Conservation (phyloP, 164 flowering plant species). For the Vitis labrusca region DNA sequence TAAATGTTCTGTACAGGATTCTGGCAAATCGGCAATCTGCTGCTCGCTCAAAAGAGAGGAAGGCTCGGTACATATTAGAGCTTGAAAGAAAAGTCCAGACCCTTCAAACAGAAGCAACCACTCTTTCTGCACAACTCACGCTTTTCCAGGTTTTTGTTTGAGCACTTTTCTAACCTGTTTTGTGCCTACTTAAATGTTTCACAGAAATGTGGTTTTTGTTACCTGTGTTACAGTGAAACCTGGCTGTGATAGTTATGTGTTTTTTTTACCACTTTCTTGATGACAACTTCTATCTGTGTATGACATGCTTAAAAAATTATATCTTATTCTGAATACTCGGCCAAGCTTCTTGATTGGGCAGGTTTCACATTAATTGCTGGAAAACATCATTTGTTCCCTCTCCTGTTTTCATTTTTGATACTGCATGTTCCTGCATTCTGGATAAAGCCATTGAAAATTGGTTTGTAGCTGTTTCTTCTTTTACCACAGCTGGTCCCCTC, state of each 20-base stretch:
- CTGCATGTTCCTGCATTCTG: too few species aligned
- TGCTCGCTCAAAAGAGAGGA: constrained; percentile 95
- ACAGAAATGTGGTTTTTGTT: not conserved
- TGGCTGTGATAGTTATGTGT: not conserved
- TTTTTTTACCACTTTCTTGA: not conserved
- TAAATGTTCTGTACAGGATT: constrained; percentile 45
- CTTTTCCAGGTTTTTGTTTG: constrained; percentile 66
- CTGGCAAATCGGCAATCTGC: constrained; percentile 97
- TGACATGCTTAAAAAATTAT: not conserved
- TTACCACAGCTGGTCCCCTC: too few species aligned
- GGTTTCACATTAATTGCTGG: not conserved
- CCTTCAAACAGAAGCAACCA: constrained; percentile 99
- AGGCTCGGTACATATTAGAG: constrained; percentile 84
- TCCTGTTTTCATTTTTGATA: too few species aligned
- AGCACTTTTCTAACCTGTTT: not conserved
- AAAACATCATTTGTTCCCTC: not conserved
- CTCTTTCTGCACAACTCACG: constrained; percentile 95
- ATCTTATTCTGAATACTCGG: not conserved
- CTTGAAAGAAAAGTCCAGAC: constrained; percentile 96
- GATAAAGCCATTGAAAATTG: too few species aligned
- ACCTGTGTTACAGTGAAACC: not conserved
- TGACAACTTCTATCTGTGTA: not conserved
- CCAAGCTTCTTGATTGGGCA: not conserved
- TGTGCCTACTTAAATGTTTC: not conserved
- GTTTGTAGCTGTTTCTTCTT: too few species aligned